Conservation (phyloP, 768 basidiomycete genomes). For the Cantharellus anzutake region DNA sequence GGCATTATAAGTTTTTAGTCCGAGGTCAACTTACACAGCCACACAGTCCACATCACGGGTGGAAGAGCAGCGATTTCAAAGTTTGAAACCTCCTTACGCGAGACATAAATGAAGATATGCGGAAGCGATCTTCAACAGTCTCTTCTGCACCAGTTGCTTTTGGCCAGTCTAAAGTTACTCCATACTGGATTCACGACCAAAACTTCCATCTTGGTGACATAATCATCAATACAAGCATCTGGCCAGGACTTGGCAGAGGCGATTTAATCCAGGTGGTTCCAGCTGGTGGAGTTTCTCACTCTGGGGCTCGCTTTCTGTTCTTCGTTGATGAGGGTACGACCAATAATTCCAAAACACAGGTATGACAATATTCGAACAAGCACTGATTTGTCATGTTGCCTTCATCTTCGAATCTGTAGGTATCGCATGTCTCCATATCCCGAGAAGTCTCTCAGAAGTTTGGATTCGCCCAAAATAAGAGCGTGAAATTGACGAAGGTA, state of each 20-base stretch:
- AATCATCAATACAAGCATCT: not conserved
- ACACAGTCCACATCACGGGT: too few species aligned
- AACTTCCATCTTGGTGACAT: not conserved
- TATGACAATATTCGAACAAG: not conserved
- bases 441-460: not conserved
- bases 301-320: not conserved
- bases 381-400: not conserved
- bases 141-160: not conserved
- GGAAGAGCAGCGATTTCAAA: too few species aligned
- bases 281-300: not conserved
- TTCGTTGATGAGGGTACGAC: not conserved
- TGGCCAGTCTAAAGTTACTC: not conserved
- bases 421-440: not conserved
- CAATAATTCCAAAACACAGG: not conserved
- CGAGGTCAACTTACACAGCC: too few species aligned
- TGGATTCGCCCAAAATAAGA: not conserved
- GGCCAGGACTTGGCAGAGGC: not conserved
- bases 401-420: not conserved
- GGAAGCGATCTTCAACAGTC: not conserved
- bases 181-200: not conserved
- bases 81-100: too few species aligned
- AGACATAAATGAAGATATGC: not conserved
- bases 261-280: not conserved
- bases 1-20: too few species aligned
- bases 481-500: not conserved